Base-by-base conservation (phyloP, 73 alveolate species). In the Blepharisma japonicum region DNA sequence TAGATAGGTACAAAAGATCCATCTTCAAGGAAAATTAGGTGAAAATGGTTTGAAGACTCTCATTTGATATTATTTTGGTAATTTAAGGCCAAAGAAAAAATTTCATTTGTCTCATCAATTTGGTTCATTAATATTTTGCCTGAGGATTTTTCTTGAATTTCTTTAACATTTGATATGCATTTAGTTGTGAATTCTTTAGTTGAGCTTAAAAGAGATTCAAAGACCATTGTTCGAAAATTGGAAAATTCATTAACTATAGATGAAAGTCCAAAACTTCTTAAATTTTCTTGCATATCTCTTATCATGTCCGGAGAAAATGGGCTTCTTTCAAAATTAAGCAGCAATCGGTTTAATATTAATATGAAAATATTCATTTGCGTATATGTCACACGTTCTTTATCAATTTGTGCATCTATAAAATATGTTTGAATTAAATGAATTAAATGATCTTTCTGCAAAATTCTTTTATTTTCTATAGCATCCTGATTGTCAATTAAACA, bases 41-140 rank as follows among this genome's bases (percentile, higher is more conserved):
- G 11, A 70, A 70, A 70, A 70, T 70, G 80, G 27, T 70, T 70
- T 70, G 56, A 70, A 1, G 18, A 14, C 5, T 70, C 80, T 54
- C 80, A 70, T 70, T 70, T 70, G 23, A 70, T 47, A 7, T n/a
- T 70, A 61, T 61, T 32, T 32, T 32, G 42, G 42, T 32, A 32
- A 1, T 32, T 32, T 32, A 32, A 32, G 42, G 42, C 42, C 3
- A 32, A 32, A 32, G 42, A 32, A 32, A 3, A 32, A 32, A 32
- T 32, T 32, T 32, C 42, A 32, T 32, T 32, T 32, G 42, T 3
- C 5, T 32, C 42, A 32, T 32, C 42, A 32, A 32, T 32, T 32
- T 32, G 42, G 42, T 32, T 32, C 42, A 32, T 32, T 32, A 32
- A 32, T 1, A 32, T 32, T 32, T 32, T 32, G 0, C 3, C 42